These are phyloP conservation scores for Alternaria tenuissima DNA, from an alignment of 2,329 filamentous ascomycete species.

Conservation along the genomic window DNA sequence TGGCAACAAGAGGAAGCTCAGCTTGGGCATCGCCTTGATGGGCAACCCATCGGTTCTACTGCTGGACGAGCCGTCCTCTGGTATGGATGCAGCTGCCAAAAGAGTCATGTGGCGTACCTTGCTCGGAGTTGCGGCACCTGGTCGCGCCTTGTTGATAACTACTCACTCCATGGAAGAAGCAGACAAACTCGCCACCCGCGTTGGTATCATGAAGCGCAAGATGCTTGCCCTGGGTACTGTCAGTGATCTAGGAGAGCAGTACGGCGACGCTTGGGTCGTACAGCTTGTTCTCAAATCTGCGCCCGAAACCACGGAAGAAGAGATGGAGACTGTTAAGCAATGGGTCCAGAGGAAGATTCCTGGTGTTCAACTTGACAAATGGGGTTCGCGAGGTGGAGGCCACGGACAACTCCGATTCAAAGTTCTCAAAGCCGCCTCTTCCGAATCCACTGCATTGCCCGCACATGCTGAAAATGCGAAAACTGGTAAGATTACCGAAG, in stretches of 20 bases:
- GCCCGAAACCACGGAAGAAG: constrained; percentile 73
- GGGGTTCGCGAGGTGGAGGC: constrained; percentile 72
- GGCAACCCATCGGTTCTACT: constrained; percentile 88
- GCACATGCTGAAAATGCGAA: constrained; percentile 1
- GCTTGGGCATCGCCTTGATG: constrained; percentile 88
- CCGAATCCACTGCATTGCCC: constrained; percentile 40
- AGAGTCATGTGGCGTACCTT: constrained; percentile 93
- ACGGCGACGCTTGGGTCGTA: constrained; percentile 81
- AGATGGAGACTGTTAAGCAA: constrained; percentile 69
- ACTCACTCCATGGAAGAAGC: constrained; percentile 97
- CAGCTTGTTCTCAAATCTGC: constrained; percentile 80
- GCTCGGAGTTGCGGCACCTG: constrained; percentile 70
- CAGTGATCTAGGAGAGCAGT: constrained; percentile 74
- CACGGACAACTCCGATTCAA: constrained; percentile 90
- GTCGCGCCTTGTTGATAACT: constrained; percentile 84
- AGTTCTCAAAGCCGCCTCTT: constrained; percentile 63
- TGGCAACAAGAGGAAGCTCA: constrained; percentile 93
- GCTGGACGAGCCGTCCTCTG: constrained; percentile 87
- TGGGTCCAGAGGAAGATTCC: constrained; percentile 73
- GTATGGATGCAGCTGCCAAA: constrained; percentile 90
- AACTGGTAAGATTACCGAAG: constrained; percentile 21
- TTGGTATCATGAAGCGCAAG: constrained; percentile 82
- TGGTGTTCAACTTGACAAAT: constrained; percentile 65
- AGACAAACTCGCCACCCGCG: constrained; percentile 82
- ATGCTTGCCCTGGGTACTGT: constrained; percentile 87